These are phyloP conservation scores for Powellomyces hirtus DNA, from an alignment of 192 early-diverging fungal species.

Conservation along the genomic window DNA sequence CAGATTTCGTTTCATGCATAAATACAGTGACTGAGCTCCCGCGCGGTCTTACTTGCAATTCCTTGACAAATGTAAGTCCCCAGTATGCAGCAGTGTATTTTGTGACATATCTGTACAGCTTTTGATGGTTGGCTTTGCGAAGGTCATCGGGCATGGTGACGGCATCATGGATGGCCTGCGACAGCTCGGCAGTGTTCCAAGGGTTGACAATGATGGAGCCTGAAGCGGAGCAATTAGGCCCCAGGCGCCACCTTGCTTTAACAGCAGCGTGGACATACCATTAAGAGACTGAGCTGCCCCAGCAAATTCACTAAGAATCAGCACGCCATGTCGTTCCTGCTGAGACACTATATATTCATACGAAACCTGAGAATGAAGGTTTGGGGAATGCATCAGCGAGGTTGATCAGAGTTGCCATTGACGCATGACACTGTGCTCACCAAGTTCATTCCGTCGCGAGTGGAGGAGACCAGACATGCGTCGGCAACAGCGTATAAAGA, in stretches of 20 bases:
- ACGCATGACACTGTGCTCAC: no score
- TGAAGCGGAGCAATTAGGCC: conserved; percentile 15
- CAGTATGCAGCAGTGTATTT: conserved; percentile 98
- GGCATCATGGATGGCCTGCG: conserved; percentile 84
- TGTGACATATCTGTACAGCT: conserved; percentile 89
- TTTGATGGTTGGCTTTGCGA: conserved; percentile 81
- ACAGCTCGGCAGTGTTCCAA: conserved; percentile 97
- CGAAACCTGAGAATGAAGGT: conserved; percentile 58
- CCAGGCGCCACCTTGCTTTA: not conserved
- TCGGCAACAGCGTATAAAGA: conserved; percentile 95
- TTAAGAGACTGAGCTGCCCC: conserved; percentile 98
- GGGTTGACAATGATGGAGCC: conserved; percentile 97
- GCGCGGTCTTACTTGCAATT: conserved; percentile 48
- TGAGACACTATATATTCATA: conserved; percentile 97
- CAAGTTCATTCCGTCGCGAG: conserved; percentile 99
- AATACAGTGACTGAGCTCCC: no score
- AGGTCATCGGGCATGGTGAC: conserved; percentile 86
- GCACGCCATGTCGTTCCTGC: conserved; percentile 85
- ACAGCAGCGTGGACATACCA: conserved; percentile 44
- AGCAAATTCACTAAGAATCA: conserved; percentile 97
- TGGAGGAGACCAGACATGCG: conserved; percentile 95
- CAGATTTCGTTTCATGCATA: not conserved
- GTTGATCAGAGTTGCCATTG: not conserved
- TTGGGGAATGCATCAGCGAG: not conserved
- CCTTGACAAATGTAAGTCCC: conserved; percentile 92